Evolutionary conservation across 768 basidiomycete genomes (phyloP), one percentile per base, ranked within the genome.

Genomic region (Leccinum subtestaceum): DNA sequence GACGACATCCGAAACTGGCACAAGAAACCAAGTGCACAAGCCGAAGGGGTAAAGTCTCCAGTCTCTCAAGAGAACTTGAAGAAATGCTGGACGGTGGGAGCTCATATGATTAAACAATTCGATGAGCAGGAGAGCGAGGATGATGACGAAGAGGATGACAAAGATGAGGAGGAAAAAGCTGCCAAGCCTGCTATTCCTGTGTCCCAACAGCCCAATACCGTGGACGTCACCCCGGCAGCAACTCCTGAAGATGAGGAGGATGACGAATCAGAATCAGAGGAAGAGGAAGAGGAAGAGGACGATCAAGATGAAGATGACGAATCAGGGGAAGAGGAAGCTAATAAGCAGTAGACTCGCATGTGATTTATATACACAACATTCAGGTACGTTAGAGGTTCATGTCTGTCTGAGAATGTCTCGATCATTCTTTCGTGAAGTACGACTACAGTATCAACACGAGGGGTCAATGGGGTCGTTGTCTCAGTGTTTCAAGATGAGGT

Each of bases 1-100:
- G 89, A 93, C 53, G 88, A 93, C 63, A 88, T 98, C 63, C 84
- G 91, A n/a, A 79, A 76, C 52, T 99, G 96, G 96, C 87, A 95
- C 72, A 76, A 71, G 55, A 78, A 75, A 52, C 80, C 83, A 23
- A 75, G 68, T 51, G 83, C 86, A 29, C 80, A 78, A 68, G 89
- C 81, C 32, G 77, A 77, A 53, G 82, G 77, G 8, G 63, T 77
- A 23, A 78, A 77, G 53, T 60, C 73, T 12, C 77, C 76, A 4
- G 61, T 65, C 21, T 67, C 77, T 38, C 68, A 72, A 32, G 88
- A 87, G 56, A 87, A 86, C 64, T 67, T 88, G 54, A 77, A 79
- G 68, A 87, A 82, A 68, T 85, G 85, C 69, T 86, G 91, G 91
- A 70, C 77, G 56, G 77, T 93, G 46, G 85, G 88, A 36, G 78